Conservation (phyloP, 352 stramenopile genomes). For the Phytophthora megakarya region DNA sequence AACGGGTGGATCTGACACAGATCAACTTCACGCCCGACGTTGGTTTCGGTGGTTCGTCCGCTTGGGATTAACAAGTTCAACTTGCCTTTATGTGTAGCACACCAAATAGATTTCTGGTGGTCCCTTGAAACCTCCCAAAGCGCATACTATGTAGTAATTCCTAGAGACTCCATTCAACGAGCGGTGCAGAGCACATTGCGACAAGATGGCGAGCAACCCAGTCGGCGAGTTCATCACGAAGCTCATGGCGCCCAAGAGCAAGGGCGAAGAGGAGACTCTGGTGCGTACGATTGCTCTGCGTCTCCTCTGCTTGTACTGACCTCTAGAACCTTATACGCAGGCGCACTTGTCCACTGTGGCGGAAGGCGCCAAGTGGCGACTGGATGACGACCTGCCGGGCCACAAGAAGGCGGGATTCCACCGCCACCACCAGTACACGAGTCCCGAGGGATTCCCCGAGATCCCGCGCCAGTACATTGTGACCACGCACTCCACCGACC, state of each 20-base stretch:
- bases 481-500: conserved; percentile 68
- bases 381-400: conserved; percentile 63
- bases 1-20: conserved; percentile 56
- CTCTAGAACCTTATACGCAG: conserved; percentile 21
- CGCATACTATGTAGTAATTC: conserved; percentile 3
- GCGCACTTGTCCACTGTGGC: conserved; percentile 54
- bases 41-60: conserved; percentile 68
- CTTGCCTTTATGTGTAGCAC: conserved; percentile 22
- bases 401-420: conserved; percentile 68
- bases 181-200: conserved; percentile 23
- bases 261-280: conserved; percentile 51
- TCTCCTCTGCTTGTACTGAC: conserved; percentile 1
- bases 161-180: conserved; percentile 16
- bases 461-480: conserved; percentile 78
- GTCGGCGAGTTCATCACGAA: conserved; percentile 69
- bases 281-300: conserved; percentile 31
- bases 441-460: conserved; percentile 68
- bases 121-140: conserved; percentile 11
- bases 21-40: conserved; percentile 70
- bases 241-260: conserved; percentile 64
- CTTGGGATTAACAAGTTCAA: conserved; percentile 64
- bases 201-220: conserved; percentile 66
- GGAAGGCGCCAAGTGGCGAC: conserved; percentile 67
- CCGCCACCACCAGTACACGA: conserved; percentile 61
- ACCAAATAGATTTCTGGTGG: conserved; percentile 37